Base-by-base conservation (phyloP, 352 stramenopile genomes). In the Globisporangium lucens region DNA sequence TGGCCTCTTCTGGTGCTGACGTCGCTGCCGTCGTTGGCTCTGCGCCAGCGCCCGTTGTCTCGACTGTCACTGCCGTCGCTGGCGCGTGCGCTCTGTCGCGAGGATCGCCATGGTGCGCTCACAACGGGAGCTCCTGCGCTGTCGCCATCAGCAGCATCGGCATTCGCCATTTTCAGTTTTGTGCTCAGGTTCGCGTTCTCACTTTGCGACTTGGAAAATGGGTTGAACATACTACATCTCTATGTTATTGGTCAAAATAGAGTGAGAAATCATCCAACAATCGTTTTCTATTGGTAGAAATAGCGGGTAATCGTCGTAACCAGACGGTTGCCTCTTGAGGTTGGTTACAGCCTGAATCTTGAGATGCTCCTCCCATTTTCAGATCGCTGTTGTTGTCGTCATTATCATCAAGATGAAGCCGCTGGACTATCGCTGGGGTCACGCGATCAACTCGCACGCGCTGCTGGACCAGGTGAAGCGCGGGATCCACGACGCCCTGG, bases 391-490 rank as follows among this genome's bases (percentile, higher is more conserved):
- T 15, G 24, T 20, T 24, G 12, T 24, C 53, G n/a, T 22, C 52
- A 13, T 58, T n/a, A 9, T n/a, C 53, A 38, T 13, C 27, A 60
- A 41, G n/a, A 87, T 87, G 79, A 73, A 63, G 36, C 82, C 78
- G 43, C 72, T 87, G 12, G 71, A 78, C 47, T 92, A 86, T 59
- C 74, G 82, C 47, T 92, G 83, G 83, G 83, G 74, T 7, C 83
- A 92, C 27, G 83, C 81, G 1, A 77, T 92, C 20, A 92, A 92
- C 69, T 89, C 80, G 4, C 59, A 60, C 5, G 72, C 63, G 36
- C 63, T 81, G 66, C 61, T 90, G 15, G 27, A 38, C 0, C 24
- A 52, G 20, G 74, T 89, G 15, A 68, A 71, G 27, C 56, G 55
- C 5, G 65, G 81, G 46, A 77, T 89, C 55, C 46, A 66, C 43